Conservation (phyloP, 345 rosid genomes). For the Toxicodendron radicans region DNA sequence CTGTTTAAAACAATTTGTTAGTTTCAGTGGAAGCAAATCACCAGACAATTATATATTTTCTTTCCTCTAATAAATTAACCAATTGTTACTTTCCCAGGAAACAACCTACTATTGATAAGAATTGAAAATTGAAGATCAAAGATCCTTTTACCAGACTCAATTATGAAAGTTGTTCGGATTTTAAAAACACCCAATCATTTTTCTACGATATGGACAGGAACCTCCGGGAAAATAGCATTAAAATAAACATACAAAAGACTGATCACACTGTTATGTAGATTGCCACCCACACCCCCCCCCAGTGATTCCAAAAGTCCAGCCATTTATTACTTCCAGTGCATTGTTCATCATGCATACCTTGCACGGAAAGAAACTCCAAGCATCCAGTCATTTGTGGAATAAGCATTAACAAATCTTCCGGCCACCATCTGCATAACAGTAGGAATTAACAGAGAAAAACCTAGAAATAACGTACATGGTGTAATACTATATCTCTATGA, state of each 20-base stretch:
- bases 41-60: not conserved
- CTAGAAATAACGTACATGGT: not conserved
- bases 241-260: constrained; percentile 3
- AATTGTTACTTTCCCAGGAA: not conserved
- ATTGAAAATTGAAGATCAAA: not conserved
- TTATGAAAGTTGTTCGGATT: not conserved
- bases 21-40: constrained; percentile 1
- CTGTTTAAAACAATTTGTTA: constrained; percentile 40
- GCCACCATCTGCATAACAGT: constrained; percentile 78
- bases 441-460: constrained; percentile 7
- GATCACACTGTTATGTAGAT: not conserved
- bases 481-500: not conserved
- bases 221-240: not conserved
- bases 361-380: constrained; percentile 98
- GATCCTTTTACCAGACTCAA: not conserved
- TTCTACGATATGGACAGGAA: not conserved
- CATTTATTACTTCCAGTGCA: not conserved
- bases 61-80: not conserved
- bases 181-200: not conserved
- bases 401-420: constrained; percentile 91
- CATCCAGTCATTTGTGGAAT: constrained; percentile 87
- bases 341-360: constrained; percentile 48
- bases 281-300: not conserved
- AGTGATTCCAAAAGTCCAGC: not conserved
- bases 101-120: not conserved